Evolutionary conservation across 1,284 basidiomycete genomes (phyloP).

Genomic region (Melampsora abietis-canadensis): DNA sequence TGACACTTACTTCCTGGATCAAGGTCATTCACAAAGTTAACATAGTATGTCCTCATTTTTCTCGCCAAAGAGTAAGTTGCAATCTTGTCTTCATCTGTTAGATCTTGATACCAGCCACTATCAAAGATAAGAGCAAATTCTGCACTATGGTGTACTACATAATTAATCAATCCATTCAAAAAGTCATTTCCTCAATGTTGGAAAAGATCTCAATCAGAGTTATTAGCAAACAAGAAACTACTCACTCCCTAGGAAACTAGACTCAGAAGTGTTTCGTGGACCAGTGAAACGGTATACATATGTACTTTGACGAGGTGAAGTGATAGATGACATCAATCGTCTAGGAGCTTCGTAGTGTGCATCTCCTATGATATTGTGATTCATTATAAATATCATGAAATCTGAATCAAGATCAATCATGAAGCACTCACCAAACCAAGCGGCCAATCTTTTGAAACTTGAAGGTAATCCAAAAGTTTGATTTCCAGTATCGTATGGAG

Average conservation of each 20-base stretch:
- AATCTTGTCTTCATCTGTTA: constrained; percentile 3
- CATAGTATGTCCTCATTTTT: constrained; percentile 19
- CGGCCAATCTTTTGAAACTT: constrained; percentile 33
- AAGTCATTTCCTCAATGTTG: too few relatives aligned
- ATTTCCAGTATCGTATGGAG: constrained; percentile 46
- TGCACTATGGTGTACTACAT: constrained; percentile 28
- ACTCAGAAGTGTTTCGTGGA: constrained; percentile 14
- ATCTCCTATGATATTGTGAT: constrained; percentile 16
- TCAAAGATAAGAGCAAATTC: constrained; percentile 33
- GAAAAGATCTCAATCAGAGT: neutral
- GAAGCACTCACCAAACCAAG: constrained; percentile 25
- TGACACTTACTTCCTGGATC: constrained; percentile 30
- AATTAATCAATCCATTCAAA: neutral
- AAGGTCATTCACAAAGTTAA: constrained; percentile 34
- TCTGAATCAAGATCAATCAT: neutral
- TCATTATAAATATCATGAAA: too few relatives aligned
- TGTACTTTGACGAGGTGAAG: constrained; percentile 4
- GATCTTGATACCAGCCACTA: neutral
- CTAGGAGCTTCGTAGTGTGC: constrained; percentile 35
- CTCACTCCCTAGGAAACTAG: constrained; percentile 18
- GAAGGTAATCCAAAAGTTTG: constrained; percentile 24
- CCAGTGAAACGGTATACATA: constrained; percentile 41
- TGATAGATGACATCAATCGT: constrained; percentile 18
- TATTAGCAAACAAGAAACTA: neutral
- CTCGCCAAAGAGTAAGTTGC: constrained; percentile 7